Base-by-base conservation (phyloP, 2,329 filamentous ascomycete species). In the Dactylellina drechsleri region DNA sequence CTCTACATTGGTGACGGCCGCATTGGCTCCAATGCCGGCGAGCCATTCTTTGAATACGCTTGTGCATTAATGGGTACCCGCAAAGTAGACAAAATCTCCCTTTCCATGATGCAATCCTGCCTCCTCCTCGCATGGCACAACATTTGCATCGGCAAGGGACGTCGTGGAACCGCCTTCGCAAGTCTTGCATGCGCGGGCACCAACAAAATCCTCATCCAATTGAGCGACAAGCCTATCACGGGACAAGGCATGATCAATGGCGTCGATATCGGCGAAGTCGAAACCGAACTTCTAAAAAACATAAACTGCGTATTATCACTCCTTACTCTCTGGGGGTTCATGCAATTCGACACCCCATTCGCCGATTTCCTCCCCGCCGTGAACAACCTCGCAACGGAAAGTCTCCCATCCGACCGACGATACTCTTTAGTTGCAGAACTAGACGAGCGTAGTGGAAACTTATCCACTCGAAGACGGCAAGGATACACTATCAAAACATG, bases 281-380 rank as follows among this genome's bases (percentile, higher is more conserved):
- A 77, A 60, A 68, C 71, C 3, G 76, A 77, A 15, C n/a, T 77
- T n/a, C 26, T 76, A 36, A 76, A 77, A 40, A 76, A 77, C 15
- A 71, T 77, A 13, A 76, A 77, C 40, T 76, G 76, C 31, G 66
- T 77, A 4, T 18, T 77, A 28, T 67, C 72, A 8, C 62, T 68
- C 7, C 40, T 65, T 7, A 76, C 76, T 4, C 58, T 77, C 6
- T 77, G 76, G 76, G 66, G 71, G 1, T 77, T 77, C 62, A 77
- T 77, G 76, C 76, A 77, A 60, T 77, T 77, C 54, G 76, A 77
- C 53, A 67, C 72, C 23, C 76, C 76, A 13, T 76, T 77, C 60
- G 71, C 65, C 8, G 76, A 77, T 45, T 66, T 77, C 56, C 62
- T 77, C 28, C 76, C 76, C 15, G 61, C 65, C 16, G 62, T 74